Conservation (phyloP, 2,329 filamentous ascomycete genomes). For the Huntiella abstrusa region DNA sequence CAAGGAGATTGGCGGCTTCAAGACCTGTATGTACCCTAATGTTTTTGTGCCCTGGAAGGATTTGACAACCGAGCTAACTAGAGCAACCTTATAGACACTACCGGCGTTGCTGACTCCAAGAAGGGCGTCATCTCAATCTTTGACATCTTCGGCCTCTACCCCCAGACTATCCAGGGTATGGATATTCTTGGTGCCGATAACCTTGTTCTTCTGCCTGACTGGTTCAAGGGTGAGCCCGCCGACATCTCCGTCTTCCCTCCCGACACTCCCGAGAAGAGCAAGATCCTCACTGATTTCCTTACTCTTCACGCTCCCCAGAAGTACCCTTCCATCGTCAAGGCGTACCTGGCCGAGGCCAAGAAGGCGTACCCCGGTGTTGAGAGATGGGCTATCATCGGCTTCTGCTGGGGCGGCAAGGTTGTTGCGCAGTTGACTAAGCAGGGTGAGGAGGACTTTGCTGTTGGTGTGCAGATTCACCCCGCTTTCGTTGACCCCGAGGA, state of each 20-base stretch:
- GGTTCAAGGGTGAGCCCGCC: slow-evolving; percentile 58
- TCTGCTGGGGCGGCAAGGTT: slow-evolving; percentile 58
- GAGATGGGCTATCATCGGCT: slow-evolving; percentile 42
- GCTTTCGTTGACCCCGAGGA: slow-evolving; percentile 47
- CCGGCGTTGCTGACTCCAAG: slow-evolving; percentile 26
- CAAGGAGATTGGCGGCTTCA: slow-evolving; percentile 34
- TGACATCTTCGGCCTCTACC: slow-evolving; percentile 54
- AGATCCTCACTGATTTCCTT: slow-evolving; percentile 40
- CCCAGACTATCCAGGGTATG: slow-evolving; percentile 50
- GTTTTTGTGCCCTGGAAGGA: not conserved
- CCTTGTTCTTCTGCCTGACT: slow-evolving; percentile 80
- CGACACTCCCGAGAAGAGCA: slow-evolving; percentile 43
- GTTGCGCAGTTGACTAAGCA: slow-evolving; percentile 31
- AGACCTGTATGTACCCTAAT: slow-evolving; percentile 24
- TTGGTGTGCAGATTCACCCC: slow-evolving; percentile 38
- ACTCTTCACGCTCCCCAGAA: slow-evolving; percentile 28
- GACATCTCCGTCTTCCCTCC: slow-evolving; percentile 43
- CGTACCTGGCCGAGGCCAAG: slow-evolving; percentile 34
- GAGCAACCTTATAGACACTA: slow-evolving; percentile 19
- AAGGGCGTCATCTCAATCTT: slow-evolving; percentile 44
- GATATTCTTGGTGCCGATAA: slow-evolving; percentile 54
- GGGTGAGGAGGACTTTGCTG: slow-evolving; percentile 25
- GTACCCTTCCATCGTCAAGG: slow-evolving; percentile 31
- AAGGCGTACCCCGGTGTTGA: slow-evolving; percentile 34
- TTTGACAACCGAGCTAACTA: not conserved